Base-by-base conservation (phyloP, 768 basidiomycete genomes). In the Gelatoporia subvermispora region DNA sequence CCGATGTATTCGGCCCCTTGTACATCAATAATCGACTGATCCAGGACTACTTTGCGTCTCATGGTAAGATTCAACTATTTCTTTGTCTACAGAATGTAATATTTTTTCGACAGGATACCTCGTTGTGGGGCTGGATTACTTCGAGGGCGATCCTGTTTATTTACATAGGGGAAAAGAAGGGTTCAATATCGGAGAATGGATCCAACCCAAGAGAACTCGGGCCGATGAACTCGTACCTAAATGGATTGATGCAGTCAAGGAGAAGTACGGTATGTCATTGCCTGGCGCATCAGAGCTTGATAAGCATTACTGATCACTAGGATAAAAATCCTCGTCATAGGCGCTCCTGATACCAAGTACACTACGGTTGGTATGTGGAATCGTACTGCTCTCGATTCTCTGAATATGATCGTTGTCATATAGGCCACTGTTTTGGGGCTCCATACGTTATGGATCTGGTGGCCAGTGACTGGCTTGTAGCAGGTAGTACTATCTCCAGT, bases 121-220 rank as follows among this genome's bases (percentile, higher is more conserved):
- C 37, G 81, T 84, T 3, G 60, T 84, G 4, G 81, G 79, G 2
- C 62, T 77, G 38, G 84, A 85, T 52, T 84, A 82, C 62, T 83
- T 85, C 63, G 72, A 81, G 43, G 80, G 82, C 8, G 78, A 83
- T 45, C 68, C 75, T 8, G 55, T 84, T 13, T 31, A 7, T 31
- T 13, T 31, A 13, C 28, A 31, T 31, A 31, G 5, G 7, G 28
- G 28, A 5, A 31, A 31, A 31, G 7, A 5, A 5, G 28, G 28
- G 7, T 31, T 31, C 28, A 31, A 5, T 13, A 31, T 13, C 5
- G 28, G 28, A 7, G 28, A 31, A 31, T 31, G 28, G 28, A 31
- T 31, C 28, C 28, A 31, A 13, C 28, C 28, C 5, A 31, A 31
- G 28, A 31, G 13, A 38, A 54, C 63, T 21, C 63, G 66, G 11